Percentiles rank a stretch among this genome's conserved stretches.
phyloP scores from a whole-genome alignment of 108 stramenopile species.

The Hondaea fermentalgiana region DNA sequence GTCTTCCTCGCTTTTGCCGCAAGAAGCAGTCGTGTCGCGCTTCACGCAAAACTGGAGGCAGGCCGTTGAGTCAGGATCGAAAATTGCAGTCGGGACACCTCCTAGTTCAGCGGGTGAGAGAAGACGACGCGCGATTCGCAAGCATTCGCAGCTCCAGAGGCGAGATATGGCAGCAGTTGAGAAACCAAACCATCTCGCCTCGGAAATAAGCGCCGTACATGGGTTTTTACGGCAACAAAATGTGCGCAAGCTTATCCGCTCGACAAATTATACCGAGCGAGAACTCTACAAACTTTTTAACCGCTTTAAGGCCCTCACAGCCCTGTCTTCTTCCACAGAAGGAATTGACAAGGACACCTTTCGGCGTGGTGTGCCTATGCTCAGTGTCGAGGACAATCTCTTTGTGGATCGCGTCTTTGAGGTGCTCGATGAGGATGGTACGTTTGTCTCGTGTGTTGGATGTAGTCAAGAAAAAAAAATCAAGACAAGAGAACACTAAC shows the following conservation, averaged over 20 bases:
- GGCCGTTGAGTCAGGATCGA: no score
- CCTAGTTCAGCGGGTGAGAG: no score
- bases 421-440: conserved; percentile 19
- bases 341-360: conserved; percentile 23
- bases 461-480: neutral
- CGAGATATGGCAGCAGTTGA: neutral
- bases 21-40: no score
- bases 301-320: conserved; percentile 21
- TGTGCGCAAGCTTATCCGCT: neutral
- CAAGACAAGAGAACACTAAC: neutral
- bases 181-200: neutral
- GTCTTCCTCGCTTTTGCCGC: no score
- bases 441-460: neutral
- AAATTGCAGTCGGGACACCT: no score
- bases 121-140: no score
- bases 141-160: neutral
- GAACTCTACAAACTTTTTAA: conserved; percentile 15
- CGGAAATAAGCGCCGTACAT: neutral
- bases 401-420: conserved; percentile 25
- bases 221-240: neutral
- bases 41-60: no score
- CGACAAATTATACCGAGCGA: conserved; percentile 1
- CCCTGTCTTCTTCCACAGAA: neutral
- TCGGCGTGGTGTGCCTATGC: conserved; percentile 18
- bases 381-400: conserved; percentile 18